Base-by-base conservation (phyloP, 2,329 filamentous ascomycete genomes). In the Fusarium mangiferae region DNA sequence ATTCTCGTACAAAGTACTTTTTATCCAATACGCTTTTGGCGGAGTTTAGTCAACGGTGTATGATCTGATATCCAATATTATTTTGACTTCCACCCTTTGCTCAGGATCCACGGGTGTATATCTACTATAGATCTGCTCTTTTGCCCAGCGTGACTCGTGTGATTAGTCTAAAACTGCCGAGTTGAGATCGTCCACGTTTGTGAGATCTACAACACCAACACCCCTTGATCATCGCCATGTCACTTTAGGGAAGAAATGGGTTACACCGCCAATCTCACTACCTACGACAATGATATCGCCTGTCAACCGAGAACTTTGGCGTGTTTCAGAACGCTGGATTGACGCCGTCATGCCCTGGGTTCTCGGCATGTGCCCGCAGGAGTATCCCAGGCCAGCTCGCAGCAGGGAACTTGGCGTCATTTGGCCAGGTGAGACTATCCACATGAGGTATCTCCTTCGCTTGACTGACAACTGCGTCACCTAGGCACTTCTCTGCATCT, bases 381-480 rank as follows among this genome's bases (percentile, higher is more conserved):
- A 81, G 52, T n/a, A 81, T 76, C 17, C 79, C 80, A 22, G 79
- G 80, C 80, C 79, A 81, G 45, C 79, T 80, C 11, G 69, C 78
- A 22, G 63, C 62, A 3, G 80, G 79, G 59, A 79, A 78, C 62
- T 81, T 81, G 49, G 80, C 70, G 28, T 72, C 72, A 41, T 60
- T 72, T 18, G 63, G 72, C 75, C 75, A 80, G 11, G 73, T 80
- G 60, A 77, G 35, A 39, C 68, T 74, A 55, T 80, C 78, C 30
- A 75, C 57, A 17, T 63, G 61, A 10, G 74, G 67, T 24, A 76
- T 69, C 45, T 71, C 73, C 35, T 62, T 65, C 4, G 76, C 78
- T 46, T 81, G 79, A 18, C 67, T 67, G 10, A 81, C 75, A 24
- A 81, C 79, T 12, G 79, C 76, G 52, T 80, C 72, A 13, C 68